Evolutionary conservation across 352 stramenopile species (phyloP).

Genomic region (Globisporangium alternatum): DNA sequence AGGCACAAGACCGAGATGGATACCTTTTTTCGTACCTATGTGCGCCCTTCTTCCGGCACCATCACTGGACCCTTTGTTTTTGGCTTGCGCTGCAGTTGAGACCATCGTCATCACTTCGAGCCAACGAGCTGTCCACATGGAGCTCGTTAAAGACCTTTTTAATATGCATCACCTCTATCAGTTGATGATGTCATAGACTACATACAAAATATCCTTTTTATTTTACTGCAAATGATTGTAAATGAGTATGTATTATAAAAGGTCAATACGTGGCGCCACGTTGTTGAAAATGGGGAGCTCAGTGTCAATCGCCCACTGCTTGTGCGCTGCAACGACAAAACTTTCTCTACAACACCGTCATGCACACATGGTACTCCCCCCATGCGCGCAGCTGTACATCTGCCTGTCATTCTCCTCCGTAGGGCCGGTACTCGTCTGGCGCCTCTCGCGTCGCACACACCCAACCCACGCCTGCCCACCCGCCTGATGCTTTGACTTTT

Average conservation of each 20-base stretch:
- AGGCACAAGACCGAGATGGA: background rate
- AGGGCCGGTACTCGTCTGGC: background rate
- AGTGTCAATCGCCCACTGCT: background rate
- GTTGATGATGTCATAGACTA: background rate
- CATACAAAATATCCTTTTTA: background rate
- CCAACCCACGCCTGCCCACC: background rate
- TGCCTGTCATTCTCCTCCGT: background rate
- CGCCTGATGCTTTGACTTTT: background rate
- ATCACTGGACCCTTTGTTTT: background rate
- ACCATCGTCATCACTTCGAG: background rate
- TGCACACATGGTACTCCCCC: background rate
- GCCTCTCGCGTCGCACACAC: background rate
- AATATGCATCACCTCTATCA: background rate
- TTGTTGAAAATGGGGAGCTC: background rate
- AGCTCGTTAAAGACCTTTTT: background rate
- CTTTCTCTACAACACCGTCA: background rate
- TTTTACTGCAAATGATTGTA: background rate
- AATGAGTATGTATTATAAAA: background rate
- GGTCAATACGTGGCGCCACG: background rate
- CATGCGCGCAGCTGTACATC: background rate
- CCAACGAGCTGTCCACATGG: background rate
- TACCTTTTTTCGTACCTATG: slow-evolving; percentile 10
- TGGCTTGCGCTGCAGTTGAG: background rate
- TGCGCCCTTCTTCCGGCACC: background rate
- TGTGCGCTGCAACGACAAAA: background rate